Evolutionary conservation across 2,329 filamentous ascomycete species (phyloP).

Genomic region (Bipolaris cookei): DNA sequence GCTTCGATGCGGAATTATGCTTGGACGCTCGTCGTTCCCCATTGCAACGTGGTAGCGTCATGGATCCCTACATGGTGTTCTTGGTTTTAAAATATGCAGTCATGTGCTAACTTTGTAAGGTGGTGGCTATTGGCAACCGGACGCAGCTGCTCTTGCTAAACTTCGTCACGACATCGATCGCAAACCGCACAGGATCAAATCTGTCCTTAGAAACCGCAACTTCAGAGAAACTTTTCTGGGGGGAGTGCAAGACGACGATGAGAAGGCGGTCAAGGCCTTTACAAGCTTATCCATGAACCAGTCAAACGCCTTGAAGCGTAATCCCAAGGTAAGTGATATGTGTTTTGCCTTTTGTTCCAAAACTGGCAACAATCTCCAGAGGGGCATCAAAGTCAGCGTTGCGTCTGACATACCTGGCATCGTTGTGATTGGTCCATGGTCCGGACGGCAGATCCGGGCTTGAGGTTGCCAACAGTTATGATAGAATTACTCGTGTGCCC

Average conservation of each 20-base stretch:
- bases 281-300: conserved; percentile 63
- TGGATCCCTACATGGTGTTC: not conserved
- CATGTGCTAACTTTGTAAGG: conserved; percentile 54
- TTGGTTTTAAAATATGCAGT: not conserved
- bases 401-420: not conserved
- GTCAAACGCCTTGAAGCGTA: conserved; percentile 79
- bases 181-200: conserved; percentile 72
- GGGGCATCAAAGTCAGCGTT: not conserved
- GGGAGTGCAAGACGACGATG: conserved; percentile 60
- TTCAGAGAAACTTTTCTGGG: conserved; percentile 72
- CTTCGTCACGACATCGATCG: conserved; percentile 78
- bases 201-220: conserved; percentile 65
- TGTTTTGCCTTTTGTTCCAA: conserved; percentile 7
- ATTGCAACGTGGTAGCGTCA: not conserved
- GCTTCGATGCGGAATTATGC: conserved; percentile 1
- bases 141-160: conserved; percentile 67
- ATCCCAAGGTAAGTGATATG: conserved; percentile 72
- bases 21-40: not conserved
- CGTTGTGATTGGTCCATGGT: not conserved
- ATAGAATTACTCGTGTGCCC: conserved; percentile 1
- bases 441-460: not conserved
- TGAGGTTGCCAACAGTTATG: not conserved
- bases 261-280: conserved; percentile 72
- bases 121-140: conserved; percentile 82
- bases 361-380: not conserved